phyloP scores from a whole-genome alignment of 2,329 filamentous ascomycete species.

The Cladosporium halotolerans region DNA sequence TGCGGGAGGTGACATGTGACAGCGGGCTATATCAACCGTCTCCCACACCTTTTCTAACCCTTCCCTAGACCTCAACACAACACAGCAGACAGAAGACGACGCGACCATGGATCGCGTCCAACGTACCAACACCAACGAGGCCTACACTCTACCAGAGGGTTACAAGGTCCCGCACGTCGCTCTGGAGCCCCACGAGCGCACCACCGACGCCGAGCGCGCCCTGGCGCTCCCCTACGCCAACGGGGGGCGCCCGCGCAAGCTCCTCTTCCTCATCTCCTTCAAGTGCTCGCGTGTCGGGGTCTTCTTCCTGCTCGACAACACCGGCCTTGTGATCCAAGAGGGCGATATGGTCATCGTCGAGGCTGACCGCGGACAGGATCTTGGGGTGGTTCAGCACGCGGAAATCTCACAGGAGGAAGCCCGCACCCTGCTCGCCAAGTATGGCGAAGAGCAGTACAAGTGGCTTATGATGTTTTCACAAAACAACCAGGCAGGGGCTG shows the following conservation, averaged over 20 bases:
- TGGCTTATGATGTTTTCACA: constrained; percentile 97
- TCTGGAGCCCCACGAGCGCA: constrained; percentile 21
- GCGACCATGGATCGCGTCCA: constrained; percentile 1
- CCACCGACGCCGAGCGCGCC: constrained; percentile 33
- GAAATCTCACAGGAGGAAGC: constrained; percentile 84
- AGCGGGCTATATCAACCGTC: neutral
- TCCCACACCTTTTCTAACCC: constrained; percentile 1
- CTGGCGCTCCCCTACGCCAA: constrained; percentile 49
- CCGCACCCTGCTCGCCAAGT: constrained; percentile 83
- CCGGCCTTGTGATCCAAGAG: constrained; percentile 79
- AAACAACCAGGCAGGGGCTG: constrained; percentile 29
- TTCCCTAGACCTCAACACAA: constrained; percentile 3
- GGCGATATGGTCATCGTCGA: constrained; percentile 97
- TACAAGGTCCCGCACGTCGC: constrained; percentile 26
- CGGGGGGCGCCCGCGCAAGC: constrained; percentile 42
- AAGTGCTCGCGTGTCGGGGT: constrained; percentile 94
- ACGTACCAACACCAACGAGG: constrained; percentile 19
- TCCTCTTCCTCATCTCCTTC: constrained; percentile 86
- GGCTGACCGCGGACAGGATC: constrained; percentile 89
- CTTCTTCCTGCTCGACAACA: constrained; percentile 95
- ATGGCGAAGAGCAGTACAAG: constrained; percentile 91
- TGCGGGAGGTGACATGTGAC: constrained; percentile 4
- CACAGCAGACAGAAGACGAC: neutral
- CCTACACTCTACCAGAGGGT: constrained; percentile 23
- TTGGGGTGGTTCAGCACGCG: constrained; percentile 84